Conservation (phyloP, 1,139 yeast species). For the Lizanozyma gosingica region DNA sequence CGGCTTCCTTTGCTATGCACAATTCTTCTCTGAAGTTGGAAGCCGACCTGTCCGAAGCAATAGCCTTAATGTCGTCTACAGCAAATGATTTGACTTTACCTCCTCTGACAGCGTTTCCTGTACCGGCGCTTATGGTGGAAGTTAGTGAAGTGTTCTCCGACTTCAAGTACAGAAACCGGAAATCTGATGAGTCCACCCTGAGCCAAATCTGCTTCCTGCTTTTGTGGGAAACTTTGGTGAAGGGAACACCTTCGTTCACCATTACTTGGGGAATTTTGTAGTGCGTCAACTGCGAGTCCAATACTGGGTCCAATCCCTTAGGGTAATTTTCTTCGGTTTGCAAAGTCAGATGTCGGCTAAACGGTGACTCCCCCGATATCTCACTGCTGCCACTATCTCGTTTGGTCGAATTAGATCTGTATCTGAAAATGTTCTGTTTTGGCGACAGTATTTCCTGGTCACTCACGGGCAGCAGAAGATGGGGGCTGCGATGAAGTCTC, state of each 20-base stretch:
- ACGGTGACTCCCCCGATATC: not conserved
- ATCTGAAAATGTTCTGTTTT: not conserved
- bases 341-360: not conserved
- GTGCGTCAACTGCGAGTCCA: not conserved
- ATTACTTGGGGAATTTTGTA: constrained; percentile 14
- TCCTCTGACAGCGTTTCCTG: constrained; percentile 21
- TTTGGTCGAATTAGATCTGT: not conserved
- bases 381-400: not conserved
- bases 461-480: not conserved
- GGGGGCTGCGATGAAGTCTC: not conserved
- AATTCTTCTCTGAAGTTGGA: constrained; percentile 77
- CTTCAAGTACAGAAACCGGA: constrained; percentile 36
- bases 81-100: constrained; percentile 36
- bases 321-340: not conserved
- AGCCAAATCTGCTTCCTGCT: constrained; percentile 46
- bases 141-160: constrained; percentile 33
- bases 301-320: not conserved
- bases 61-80: constrained; percentile 66
- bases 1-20: constrained; percentile 58
- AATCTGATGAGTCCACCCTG: constrained; percentile 22
- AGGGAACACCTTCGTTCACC: constrained; percentile 35
- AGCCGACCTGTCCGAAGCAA: constrained; percentile 64
- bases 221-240: constrained; percentile 61
- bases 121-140: constrained; percentile 39
- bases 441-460: not conserved